These are phyloP conservation scores for Pythium vanterpoolii DNA, from an alignment of 352 stramenopile genomes.

Conservation along the genomic window DNA sequence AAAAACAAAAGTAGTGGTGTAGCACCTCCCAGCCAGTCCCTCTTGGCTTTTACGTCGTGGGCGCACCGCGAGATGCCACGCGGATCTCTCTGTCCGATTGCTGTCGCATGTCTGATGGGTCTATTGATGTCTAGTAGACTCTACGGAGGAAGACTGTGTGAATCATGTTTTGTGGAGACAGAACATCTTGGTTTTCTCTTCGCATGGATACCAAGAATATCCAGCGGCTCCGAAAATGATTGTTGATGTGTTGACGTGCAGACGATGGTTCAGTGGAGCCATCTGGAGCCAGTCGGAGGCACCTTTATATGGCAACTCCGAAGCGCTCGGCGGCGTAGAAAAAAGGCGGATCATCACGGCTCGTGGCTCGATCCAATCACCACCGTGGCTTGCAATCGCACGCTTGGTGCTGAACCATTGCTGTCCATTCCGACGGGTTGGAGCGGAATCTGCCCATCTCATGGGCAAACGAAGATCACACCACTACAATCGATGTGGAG, in stretches of 20 bases:
- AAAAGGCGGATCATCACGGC: not conserved
- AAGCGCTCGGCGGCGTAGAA: not conserved
- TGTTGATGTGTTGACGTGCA: conserved; percentile 7
- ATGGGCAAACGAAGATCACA: not conserved
- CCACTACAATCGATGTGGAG: not conserved
- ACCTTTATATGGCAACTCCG: conserved; percentile 14
- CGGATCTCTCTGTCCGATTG: too few relatives aligned
- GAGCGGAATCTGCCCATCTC: not conserved
- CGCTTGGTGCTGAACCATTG: not conserved
- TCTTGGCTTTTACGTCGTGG: too few relatives aligned
- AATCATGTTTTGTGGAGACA: not conserved
- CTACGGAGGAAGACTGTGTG: too few relatives aligned
- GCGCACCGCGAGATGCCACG: too few relatives aligned
- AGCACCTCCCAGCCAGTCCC: too few relatives aligned
- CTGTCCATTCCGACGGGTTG: not conserved
- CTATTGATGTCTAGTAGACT: too few relatives aligned
- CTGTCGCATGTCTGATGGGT: too few relatives aligned
- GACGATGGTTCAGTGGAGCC: conserved; percentile 15
- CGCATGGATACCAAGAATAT: not conserved
- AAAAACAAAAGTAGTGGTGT: not conserved
- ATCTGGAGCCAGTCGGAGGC: conserved; percentile 7
- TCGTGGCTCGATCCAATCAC: conserved; percentile 24
- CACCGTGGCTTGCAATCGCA: too few relatives aligned
- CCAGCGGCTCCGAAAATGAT: not conserved
- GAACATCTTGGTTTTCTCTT: not conserved